These are phyloP conservation scores for Hamamelis virginiana DNA, from an alignment of 164 flowering plant genomes.

Conservation along the genomic window DNA sequence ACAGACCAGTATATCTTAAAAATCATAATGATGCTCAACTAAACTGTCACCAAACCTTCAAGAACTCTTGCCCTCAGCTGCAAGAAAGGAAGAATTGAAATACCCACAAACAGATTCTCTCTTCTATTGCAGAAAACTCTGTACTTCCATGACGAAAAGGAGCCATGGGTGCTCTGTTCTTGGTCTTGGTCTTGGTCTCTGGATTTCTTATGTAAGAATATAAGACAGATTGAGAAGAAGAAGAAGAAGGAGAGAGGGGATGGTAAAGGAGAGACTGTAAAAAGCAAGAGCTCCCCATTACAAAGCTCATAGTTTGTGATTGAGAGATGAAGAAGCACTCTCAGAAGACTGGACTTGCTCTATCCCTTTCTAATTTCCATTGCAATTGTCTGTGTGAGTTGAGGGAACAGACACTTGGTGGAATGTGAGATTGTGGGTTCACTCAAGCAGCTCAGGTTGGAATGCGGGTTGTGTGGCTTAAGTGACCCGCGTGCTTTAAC, in stretches of 20 bases:
- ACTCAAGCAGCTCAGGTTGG: too few relatives aligned
- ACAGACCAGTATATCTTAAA: neutral
- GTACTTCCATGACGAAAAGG: slow-evolving; percentile 24
- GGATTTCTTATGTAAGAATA: slow-evolving; percentile 24
- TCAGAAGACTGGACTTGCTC: too few relatives aligned
- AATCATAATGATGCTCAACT: slow-evolving; percentile 8
- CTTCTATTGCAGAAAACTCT: slow-evolving; percentile 37
- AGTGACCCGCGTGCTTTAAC: too few relatives aligned
- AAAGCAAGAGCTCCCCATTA: slow-evolving; percentile 38
- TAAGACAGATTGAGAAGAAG: slow-evolving; percentile 18
- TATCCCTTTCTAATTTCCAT: too few relatives aligned
- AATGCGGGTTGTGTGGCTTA: too few relatives aligned
- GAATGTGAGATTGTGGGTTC: too few relatives aligned
- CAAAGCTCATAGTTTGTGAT: slow-evolving; percentile 23
- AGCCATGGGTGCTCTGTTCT: slow-evolving; percentile 29
- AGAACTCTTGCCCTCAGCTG: slow-evolving; percentile 47
- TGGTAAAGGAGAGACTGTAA: slow-evolving; percentile 23
- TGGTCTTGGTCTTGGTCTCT: slow-evolving; percentile 17
- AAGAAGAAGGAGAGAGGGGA: slow-evolving; percentile 17
- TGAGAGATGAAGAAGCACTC: too few relatives aligned
- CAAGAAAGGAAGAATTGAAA: slow-evolving; percentile 59
- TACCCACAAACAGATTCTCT: slow-evolving; percentile 55
- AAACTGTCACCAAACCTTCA: slow-evolving; percentile 38
- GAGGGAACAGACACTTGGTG: too few relatives aligned
- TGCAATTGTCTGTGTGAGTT: too few relatives aligned